These are phyloP conservation scores for Hyphopichia khmerensis DNA, from an alignment of 1,139 yeast genomes.

Conservation along the genomic window DNA sequence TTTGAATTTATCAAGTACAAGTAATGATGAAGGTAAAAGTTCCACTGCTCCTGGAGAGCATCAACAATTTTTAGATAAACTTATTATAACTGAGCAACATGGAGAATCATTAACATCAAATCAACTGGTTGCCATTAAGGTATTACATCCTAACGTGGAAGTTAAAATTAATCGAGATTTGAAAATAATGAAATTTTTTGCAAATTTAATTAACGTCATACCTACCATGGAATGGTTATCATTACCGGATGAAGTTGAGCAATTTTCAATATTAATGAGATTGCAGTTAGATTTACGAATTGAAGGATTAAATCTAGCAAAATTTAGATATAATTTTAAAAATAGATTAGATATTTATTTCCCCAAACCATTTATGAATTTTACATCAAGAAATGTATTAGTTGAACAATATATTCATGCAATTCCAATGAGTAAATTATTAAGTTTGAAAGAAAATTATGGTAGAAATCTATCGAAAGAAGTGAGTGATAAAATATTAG, in stretches of 20 bases:
- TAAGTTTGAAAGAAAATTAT: conserved; percentile 42
- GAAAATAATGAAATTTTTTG: conserved; percentile 79
- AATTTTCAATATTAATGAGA: conserved; percentile 81
- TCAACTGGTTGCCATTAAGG: conserved; percentile 82
- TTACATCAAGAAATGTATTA: conserved; percentile 69
- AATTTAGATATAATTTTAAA: conserved; percentile 63
- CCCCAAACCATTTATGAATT: conserved; percentile 71
- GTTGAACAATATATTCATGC: conserved; percentile 88
- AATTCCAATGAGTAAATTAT: conserved; percentile 71
- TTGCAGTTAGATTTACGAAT: conserved; percentile 86
- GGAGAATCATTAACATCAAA: conserved; percentile 34
- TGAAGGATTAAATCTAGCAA: conserved; percentile 77
- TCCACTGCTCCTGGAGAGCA: conserved; percentile 5
- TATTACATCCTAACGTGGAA: conserved; percentile 84
- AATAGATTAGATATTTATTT: conserved; percentile 67
- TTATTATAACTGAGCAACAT: conserved; percentile 39
- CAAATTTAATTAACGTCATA: conserved; percentile 59
- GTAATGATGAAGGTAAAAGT: conserved; percentile 1
- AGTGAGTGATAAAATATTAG: conserved; percentile 83
- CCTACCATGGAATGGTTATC: conserved; percentile 99
- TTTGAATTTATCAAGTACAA: neutral
- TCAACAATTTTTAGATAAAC: conserved; percentile 30
- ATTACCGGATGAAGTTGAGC: conserved; percentile 89
- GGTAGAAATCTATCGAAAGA: conserved; percentile 64
- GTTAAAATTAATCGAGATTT: conserved; percentile 75